Evolutionary conservation across 495 filamentous ascomycete genomes (phyloP), one percentile per base, ranked within the genome.

Genomic region (Hyaloscypha finlandica): DNA sequence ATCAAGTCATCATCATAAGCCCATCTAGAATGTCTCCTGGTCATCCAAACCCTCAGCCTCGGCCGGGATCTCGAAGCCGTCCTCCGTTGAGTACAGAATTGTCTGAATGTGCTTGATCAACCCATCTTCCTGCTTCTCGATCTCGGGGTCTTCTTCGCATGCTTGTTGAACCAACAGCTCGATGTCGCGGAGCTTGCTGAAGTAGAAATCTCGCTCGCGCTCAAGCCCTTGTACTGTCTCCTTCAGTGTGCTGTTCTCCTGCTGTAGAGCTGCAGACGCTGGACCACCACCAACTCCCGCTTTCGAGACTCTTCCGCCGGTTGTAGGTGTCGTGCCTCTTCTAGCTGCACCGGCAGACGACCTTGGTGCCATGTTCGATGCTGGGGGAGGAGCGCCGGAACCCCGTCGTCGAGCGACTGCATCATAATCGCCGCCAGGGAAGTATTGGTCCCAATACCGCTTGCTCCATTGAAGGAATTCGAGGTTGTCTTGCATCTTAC

Each of bases 401-500:
- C 88, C 94, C 80, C 96, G 97, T 76, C 95, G 86, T 68, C 95
- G 88, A 56, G 80, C 80, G 29, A 96, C 81, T 11, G 95, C 92
- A 78, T 99, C 95, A 79, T 99, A 99, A 69, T 98, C 95, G 61
- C 92, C 92, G 55, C 94, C 95, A 9, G 95, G 93, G 75, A 90
- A 99, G 84, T 97, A 93, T 75, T 97, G 94, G 75, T 99, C 96
- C 95, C 95, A 99, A 81, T 92, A 97, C 69, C 84, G 81, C 86
- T 98, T 98, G 61, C 86, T 88, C 92, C 92, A 99, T 81, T 99
- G 95, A 39, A 99, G 86, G 79, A 98, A 99, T 75, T 97, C 96
- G 68, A 99, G 92, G 81, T 99, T 99, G 77, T 99, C 95, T 81
- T 99, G 95, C 92, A 99, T 98, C 81, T 96, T 96, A 84, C 95